Evolutionary conservation across 1,139 yeast genomes (phyloP).

Genomic region (Candida sp.): DNA sequence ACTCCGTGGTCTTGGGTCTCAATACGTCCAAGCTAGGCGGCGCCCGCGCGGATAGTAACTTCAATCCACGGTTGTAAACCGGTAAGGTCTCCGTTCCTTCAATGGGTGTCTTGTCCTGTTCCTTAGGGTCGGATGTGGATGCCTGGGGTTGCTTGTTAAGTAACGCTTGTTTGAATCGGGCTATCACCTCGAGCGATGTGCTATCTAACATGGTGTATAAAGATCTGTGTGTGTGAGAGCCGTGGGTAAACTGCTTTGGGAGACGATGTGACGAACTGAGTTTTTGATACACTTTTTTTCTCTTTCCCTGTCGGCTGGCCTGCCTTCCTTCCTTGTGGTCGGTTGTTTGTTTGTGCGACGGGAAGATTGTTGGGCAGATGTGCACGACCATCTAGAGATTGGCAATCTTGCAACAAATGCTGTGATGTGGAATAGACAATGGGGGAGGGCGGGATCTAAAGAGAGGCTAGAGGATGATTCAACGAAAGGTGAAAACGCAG

Average conservation of each 20-base stretch:
- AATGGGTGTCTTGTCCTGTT: not conserved
- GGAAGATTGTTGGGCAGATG: not conserved
- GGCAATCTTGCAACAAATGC: too few species aligned
- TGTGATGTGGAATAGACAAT: too few species aligned
- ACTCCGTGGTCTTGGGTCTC: slow-evolving; percentile 42
- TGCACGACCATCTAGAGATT: not conserved
- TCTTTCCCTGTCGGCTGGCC: not conserved
- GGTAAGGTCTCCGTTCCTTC: slow-evolving; percentile 17
- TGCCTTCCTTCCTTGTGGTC: too few species aligned
- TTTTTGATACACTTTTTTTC: not conserved
- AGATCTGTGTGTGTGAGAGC: not conserved
- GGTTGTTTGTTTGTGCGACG: too few species aligned
- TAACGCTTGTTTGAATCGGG: slow-evolving; percentile 44
- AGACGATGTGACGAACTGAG: not conserved
- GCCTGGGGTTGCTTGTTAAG: slow-evolving; percentile 17
- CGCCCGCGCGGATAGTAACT: slow-evolving; percentile 19
- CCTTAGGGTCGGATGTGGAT: slow-evolving; percentile 2
- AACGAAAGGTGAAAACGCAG: too few species aligned
- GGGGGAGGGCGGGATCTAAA: too few species aligned
- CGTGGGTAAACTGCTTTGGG: not conserved
- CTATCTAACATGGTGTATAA: slow-evolving; percentile 36
- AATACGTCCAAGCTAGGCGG: slow-evolving; percentile 24
- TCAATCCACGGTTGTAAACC: slow-evolving; percentile 40
- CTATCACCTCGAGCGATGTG: slow-evolving; percentile 42
- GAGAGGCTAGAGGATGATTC: not conserved